phyloP scores from a whole-genome alignment of 2,329 filamentous ascomycete genomes.

The Scleromitrula shiraiana region DNA sequence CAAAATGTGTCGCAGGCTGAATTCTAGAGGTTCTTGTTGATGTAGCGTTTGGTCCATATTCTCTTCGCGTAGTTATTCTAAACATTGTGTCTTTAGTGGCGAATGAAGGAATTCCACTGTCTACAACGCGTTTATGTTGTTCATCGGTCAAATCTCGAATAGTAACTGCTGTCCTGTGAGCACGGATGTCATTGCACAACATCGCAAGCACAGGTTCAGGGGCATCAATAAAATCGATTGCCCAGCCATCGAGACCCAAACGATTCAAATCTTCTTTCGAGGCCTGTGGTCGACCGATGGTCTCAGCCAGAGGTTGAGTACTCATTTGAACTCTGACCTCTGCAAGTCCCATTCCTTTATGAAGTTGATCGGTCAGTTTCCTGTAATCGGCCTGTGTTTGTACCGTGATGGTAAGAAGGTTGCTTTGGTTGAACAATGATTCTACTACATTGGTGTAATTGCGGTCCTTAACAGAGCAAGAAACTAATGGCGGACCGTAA shows the following conservation, averaged over 20 bases:
- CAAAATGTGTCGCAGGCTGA: conserved; percentile 60
- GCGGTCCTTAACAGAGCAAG: conserved; percentile 54
- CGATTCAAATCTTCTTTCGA: conserved; percentile 44
- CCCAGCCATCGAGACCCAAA: conserved; percentile 70
- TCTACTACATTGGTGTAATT: conserved; percentile 52
- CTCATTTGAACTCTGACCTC: conserved; percentile 56
- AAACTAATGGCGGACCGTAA: conserved; percentile 58
- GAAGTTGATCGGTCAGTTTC: conserved; percentile 59
- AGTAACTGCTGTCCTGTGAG: conserved; percentile 63
- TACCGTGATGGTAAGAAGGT: conserved; percentile 59
- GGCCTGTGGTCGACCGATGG: conserved; percentile 31
- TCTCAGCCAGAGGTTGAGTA: conserved; percentile 47
- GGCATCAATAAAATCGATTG: conserved; percentile 70
- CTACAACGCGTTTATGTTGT: conserved; percentile 59
- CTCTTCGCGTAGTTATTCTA: conserved; percentile 59
- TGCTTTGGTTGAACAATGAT: conserved; percentile 42
- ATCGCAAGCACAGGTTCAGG: conserved; percentile 79
- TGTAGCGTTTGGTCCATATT: conserved; percentile 69
- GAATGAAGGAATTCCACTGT: conserved; percentile 52
- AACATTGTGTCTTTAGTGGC: conserved; percentile 59
- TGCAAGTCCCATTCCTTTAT: conserved; percentile 52
- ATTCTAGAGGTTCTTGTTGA: conserved; percentile 61
- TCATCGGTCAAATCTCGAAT: conserved; percentile 54
- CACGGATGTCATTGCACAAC: conserved; percentile 65
- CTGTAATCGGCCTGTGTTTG: conserved; percentile 70